Conservation (phyloP, 768 basidiomycete species). For the Mycena latifolia region DNA sequence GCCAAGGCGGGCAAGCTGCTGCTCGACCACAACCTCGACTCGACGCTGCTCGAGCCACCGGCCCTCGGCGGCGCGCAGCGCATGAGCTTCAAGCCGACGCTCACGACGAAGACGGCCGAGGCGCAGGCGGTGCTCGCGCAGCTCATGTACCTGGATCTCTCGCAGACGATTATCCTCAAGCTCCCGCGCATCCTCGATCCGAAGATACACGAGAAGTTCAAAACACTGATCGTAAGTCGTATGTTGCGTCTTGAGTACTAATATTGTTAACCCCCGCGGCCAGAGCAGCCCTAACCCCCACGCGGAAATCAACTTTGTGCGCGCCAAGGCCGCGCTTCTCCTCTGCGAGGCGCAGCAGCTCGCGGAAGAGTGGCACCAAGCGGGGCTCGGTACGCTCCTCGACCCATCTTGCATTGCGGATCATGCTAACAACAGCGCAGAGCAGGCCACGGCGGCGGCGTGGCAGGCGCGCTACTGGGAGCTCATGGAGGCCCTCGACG, state of each 20-base stretch:
- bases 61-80: not conserved
- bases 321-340: constrained; percentile 22
- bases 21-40: constrained; percentile 3
- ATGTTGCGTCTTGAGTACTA: no score
- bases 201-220: not conserved
- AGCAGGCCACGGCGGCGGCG: not conserved
- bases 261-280: not conserved
- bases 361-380: not conserved
- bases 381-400: not conserved
- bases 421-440: not conserved
- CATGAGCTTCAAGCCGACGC: constrained; percentile 2
- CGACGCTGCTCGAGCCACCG: not conserved
- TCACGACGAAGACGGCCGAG: constrained; percentile 2
- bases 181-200: constrained; percentile 9
- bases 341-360: constrained; percentile 5
- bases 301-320: constrained; percentile 21
- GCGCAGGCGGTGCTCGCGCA: constrained; percentile 22
- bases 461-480: constrained; percentile 27
- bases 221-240: constrained; percentile 11
- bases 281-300: not conserved
- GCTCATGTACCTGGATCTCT: constrained; percentile 23
- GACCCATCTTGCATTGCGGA: no score
- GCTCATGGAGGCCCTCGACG: constrained; percentile 23
- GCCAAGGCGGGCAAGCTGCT: not conserved
- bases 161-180: constrained; percentile 10